phyloP scores from a whole-genome alignment of 257 asterid species.

The Cruciata laevipes region DNA sequence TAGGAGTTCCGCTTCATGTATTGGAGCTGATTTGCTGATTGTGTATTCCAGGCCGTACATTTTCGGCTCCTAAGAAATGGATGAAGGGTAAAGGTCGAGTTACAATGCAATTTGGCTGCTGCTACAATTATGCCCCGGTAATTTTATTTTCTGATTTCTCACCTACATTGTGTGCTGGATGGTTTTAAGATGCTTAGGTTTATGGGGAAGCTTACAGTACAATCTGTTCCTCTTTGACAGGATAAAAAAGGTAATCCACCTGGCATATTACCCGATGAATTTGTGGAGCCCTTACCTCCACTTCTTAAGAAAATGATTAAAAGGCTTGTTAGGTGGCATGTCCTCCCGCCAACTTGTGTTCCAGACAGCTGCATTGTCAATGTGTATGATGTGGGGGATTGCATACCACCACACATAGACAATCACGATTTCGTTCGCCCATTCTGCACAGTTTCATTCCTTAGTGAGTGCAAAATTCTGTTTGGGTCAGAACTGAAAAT shows the following conservation, averaged over 20 bases:
- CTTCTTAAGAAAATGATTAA: constrained; percentile 38
- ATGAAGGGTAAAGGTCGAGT: constrained; percentile 44
- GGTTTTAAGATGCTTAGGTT: background rate
- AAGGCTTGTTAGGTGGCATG: constrained; percentile 42
- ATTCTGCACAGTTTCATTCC: constrained; percentile 40
- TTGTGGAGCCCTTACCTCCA: constrained; percentile 36
- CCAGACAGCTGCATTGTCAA: constrained; percentile 46
- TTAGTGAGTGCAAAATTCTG: constrained; percentile 35
- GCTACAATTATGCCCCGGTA: constrained; percentile 34
- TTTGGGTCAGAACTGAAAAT: constrained; percentile 35
- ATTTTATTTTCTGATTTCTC: background rate
- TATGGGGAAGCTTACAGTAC: background rate
- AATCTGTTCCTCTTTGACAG: constrained; percentile 19
- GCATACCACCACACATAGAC: constrained; percentile 47
- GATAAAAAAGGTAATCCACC: constrained; percentile 39
- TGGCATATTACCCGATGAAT: constrained; percentile 29
- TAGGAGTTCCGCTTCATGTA: background rate
- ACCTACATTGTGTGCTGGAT: background rate
- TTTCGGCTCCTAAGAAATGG: constrained; percentile 38
- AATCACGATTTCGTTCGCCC: constrained; percentile 43
- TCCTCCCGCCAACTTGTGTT: constrained; percentile 36
- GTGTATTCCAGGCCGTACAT: constrained; percentile 27
- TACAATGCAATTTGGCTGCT: constrained; percentile 45
- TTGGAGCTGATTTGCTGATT: background rate
- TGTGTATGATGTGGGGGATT: constrained; percentile 38